These are phyloP conservation scores for Penicillium sp. DNA, from an alignment of 2,329 filamentous ascomycete species.

Conservation along the genomic window DNA sequence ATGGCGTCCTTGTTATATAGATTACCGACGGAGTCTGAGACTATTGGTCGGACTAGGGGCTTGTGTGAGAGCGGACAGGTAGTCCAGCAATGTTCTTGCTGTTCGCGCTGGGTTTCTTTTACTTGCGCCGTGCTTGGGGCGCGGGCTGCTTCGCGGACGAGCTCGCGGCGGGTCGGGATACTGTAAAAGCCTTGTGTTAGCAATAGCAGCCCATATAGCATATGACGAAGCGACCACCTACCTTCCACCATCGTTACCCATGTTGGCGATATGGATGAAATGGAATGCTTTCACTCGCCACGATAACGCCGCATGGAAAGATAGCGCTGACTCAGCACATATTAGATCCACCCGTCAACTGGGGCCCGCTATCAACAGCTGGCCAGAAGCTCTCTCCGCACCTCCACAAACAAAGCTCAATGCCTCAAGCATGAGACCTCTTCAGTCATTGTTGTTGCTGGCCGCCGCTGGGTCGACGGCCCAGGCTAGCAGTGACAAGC, in stretches of 20 bases:
- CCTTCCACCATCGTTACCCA: conserved; percentile 97
- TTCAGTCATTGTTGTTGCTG: conserved; percentile 35
- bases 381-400: conserved; percentile 40
- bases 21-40: conserved; percentile 77
- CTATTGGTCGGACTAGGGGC: conserved; percentile 67
- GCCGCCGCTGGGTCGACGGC: conserved; percentile 36
- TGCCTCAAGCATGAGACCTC: conserved; percentile 40
- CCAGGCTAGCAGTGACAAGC: conserved; percentile 60
- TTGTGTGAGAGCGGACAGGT: conserved; percentile 82
- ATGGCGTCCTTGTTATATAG: conserved; percentile 95
- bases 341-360: conserved; percentile 20
- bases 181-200: conserved; percentile 39
- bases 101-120: conserved; percentile 82
- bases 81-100: conserved; percentile 79
- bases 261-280: conserved; percentile 39
- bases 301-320: conserved; percentile 17
- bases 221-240: conserved; percentile 26
- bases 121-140: conserved; percentile 77
- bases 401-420: conserved; percentile 29
- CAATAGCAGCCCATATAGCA: neutral
- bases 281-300: conserved; percentile 12
- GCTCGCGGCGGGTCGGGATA: conserved; percentile 90
- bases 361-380: conserved; percentile 33
- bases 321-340: conserved; percentile 35
- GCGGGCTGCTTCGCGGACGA: conserved; percentile 89